phyloP scores from a whole-genome alignment of 768 basidiomycete genomes.

The Hebeloma cylindrosporum region DNA sequence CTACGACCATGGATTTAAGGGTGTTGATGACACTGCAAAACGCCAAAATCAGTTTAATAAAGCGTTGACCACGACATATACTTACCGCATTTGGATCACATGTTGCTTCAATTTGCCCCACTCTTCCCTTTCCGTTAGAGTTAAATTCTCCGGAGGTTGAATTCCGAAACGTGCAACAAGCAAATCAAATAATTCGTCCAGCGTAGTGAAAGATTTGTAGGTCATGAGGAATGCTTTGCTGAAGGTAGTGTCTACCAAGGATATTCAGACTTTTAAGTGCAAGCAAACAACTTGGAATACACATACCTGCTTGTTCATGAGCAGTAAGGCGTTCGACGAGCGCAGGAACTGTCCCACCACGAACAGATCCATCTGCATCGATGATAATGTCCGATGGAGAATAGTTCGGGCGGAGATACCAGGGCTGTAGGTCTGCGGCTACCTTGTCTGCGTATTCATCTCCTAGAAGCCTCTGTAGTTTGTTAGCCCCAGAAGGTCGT shows the following conservation, averaged over 20 bases:
- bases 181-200: constrained; percentile 79
- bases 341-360: constrained; percentile 83
- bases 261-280: constrained; percentile 1
- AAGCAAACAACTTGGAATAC: not conserved
- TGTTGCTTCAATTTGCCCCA: constrained; percentile 89
- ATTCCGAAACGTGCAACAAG: constrained; percentile 81
- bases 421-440: constrained; percentile 55
- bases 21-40: constrained; percentile 78
- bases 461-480: constrained; percentile 72
- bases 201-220: constrained; percentile 89
- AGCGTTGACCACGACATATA: constrained; percentile 1
- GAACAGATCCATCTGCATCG: constrained; percentile 79
- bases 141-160: constrained; percentile 67
- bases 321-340: constrained; percentile 89
- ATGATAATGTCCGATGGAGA: constrained; percentile 78
- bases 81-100: constrained; percentile 83
- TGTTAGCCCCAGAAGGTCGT: constrained; percentile 42
- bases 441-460: constrained; percentile 43
- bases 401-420: constrained; percentile 86
- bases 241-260: constrained; percentile 64
- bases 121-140: constrained; percentile 59
- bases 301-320: constrained; percentile 82
- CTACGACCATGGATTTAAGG: constrained; percentile 85
- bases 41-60: constrained; percentile 8
- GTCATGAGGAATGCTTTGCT: constrained; percentile 93